Percentiles rank a stretch among this genome's conserved stretches.
Evolutionary conservation across 2,329 filamentous ascomycete genomes (phyloP).

Genomic region (Venturia asperata): DNA sequence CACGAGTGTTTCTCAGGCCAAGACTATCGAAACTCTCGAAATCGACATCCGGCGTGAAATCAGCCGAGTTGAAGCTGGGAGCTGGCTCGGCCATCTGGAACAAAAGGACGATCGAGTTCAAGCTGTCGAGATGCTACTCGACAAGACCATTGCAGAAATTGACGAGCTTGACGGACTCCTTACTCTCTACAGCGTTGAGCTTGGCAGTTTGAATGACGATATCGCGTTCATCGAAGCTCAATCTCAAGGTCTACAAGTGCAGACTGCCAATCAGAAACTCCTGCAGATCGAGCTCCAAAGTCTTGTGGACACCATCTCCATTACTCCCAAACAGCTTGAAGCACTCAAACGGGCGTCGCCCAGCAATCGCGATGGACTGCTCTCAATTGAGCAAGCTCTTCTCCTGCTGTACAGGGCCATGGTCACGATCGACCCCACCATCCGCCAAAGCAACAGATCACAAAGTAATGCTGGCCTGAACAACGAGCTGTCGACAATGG

Average conservation of each 20-base stretch:
- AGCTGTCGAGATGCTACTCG: constrained; percentile 77
- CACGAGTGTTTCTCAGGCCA: constrained; percentile 65
- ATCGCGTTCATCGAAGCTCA: constrained; percentile 97
- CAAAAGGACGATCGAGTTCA: constrained; percentile 87
- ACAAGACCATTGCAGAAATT: constrained; percentile 86
- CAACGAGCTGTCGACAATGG: constrained; percentile 75
- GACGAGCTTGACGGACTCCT: constrained; percentile 92
- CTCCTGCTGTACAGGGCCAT: constrained; percentile 85
- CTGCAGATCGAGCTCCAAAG: constrained; percentile 83
- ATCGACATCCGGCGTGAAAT: constrained; percentile 79
- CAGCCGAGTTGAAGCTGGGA: constrained; percentile 82
- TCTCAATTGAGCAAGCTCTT: constrained; percentile 69
- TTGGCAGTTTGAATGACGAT: constrained; percentile 89
- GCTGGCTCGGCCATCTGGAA: constrained; percentile 75
- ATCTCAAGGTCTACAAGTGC: constrained; percentile 91
- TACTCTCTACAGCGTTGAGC: constrained; percentile 88
- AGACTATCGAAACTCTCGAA: constrained; percentile 73
- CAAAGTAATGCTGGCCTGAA: constrained; percentile 45
- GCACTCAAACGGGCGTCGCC: constrained; percentile 67
- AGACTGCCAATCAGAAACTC: constrained; percentile 93
- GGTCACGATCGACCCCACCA: constrained; percentile 81
- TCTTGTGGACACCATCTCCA: constrained; percentile 84
- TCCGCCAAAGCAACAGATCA: constrained; percentile 49
- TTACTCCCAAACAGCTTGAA: constrained; percentile 67
- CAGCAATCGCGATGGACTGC: constrained; percentile 61